Conservation (phyloP, 768 basidiomycete genomes). For the Fomitopsis serialis region DNA sequence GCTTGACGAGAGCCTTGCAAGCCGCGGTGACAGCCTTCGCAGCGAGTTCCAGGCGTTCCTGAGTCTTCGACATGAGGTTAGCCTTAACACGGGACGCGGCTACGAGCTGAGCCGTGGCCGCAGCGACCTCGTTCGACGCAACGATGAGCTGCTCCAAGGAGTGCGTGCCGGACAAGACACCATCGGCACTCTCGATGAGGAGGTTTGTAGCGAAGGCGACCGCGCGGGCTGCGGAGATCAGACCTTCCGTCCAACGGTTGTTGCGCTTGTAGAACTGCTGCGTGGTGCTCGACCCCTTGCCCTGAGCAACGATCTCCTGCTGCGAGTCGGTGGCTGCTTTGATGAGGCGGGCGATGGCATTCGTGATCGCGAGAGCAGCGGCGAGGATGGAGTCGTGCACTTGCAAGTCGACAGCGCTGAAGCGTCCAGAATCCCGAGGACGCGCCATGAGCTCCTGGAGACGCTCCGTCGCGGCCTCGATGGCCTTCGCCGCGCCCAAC, state of each 20-base stretch:
- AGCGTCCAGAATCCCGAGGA: slow-evolving; percentile 81
- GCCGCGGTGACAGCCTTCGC: slow-evolving; percentile 98
- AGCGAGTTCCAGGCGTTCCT: slow-evolving; percentile 91
- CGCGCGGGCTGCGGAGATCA: slow-evolving; percentile 95
- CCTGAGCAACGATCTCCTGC: slow-evolving; percentile 95
- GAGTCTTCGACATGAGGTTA: slow-evolving; percentile 97
- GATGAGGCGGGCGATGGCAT: slow-evolving; percentile 90
- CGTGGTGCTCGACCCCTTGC: slow-evolving; percentile 84
- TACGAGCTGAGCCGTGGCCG: slow-evolving; percentile 95
- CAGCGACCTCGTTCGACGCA: slow-evolving; percentile 98
- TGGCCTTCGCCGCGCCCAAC: slow-evolving; percentile 87
- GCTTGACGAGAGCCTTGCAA: slow-evolving; percentile 91
- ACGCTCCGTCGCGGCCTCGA: slow-evolving; percentile 87
- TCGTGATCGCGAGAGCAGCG: slow-evolving; percentile 93
- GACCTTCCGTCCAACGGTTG: slow-evolving; percentile 99
- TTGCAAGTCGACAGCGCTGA: slow-evolving; percentile 88
- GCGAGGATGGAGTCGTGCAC: slow-evolving; percentile 97
- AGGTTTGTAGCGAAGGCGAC: slow-evolving; percentile 95
- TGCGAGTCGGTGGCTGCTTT: slow-evolving; percentile 97
- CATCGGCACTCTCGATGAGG: slow-evolving; percentile 96
- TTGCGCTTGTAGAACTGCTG: slow-evolving; percentile 99
- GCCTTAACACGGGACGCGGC: slow-evolving; percentile 98
- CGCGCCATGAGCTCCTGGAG: slow-evolving; percentile 89
- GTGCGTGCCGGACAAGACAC: slow-evolving; percentile 93
- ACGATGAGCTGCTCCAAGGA: slow-evolving; percentile 98